Evolutionary conservation across 108 stramenopile genomes (phyloP), one percentile per base, ranked within the genome.

Genomic region (Nitzschia putrida): DNA sequence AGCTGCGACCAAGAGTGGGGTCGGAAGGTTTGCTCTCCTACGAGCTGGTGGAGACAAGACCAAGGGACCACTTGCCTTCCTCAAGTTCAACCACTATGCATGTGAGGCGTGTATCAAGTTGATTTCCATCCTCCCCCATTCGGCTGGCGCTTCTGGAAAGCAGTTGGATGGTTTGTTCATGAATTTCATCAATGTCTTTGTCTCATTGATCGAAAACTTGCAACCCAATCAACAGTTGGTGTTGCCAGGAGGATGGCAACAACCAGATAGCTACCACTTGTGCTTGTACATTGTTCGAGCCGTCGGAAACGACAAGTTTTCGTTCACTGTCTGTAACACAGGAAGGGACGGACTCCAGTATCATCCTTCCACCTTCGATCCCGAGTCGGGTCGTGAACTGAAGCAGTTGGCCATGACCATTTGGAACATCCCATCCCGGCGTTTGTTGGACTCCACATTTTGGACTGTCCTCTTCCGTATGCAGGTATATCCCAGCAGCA

Each of bases 221-320:
- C 86, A 89, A 68, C 57, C 76, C 0, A 74, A 86, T 41, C 90
- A 93, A 61, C 91, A 93, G 67, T 53, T 95, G 25, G 91, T 91
- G 14, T 39, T 92, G 57, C 94, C 94, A 3, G 94, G 94, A 51
- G 94, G 94, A n/a, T 95, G 91, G 91, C 91, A 91, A 71, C 85
- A 88, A 56, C 87, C 89, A 0, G 89, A 93, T 44, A 77, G 77
- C 56, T 77, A 80, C 6, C 88, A 95, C 54, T 49, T 95, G 38
- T 89, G 89, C 73, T 66, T 95, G 11, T 95, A 95, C 70, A 87
- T 95, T 56, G 69, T 95, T 57, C 76, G 91, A 41, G 83, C 89
- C 57, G 79, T 79, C 41, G 90, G 88, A 13, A 73, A 78, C 64
- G 78, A 80, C 63, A 87, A 82, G 45, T 95, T 86, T 61, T 85